Conservation (phyloP, 331 rosid genomes). For the Stylosanthes scabra region DNA sequence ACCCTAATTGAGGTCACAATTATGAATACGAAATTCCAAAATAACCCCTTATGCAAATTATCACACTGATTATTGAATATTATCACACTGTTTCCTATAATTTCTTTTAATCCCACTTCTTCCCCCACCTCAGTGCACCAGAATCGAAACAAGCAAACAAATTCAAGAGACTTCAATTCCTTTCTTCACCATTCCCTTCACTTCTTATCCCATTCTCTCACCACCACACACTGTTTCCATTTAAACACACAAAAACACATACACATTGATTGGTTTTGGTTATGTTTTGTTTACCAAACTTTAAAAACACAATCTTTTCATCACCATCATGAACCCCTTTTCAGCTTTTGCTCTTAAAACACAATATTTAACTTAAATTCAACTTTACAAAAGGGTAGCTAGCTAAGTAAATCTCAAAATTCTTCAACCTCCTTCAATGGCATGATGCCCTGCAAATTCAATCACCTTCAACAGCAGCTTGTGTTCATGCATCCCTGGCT, state of each 20-base stretch:
- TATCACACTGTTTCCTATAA: too few relatives aligned
- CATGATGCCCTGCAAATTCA: constrained; percentile 67
- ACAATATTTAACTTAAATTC: constrained; percentile 5
- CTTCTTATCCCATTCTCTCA: background rate
- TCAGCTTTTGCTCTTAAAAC: constrained; percentile 17
- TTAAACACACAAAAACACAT: background rate
- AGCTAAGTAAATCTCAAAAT: background rate
- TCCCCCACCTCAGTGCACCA: background rate
- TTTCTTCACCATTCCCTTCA: background rate
- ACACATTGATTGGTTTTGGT: background rate
- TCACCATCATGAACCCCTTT: constrained; percentile 31
- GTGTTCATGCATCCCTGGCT: constrained; percentile 83
- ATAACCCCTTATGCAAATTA: too few relatives aligned
- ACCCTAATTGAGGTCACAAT: too few relatives aligned
- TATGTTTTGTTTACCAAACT: background rate
- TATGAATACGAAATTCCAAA: too few relatives aligned
- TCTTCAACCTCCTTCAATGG: constrained; percentile 42
- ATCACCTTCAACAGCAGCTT: constrained; percentile 65
- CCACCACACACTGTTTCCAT: background rate
- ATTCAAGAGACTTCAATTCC: background rate
- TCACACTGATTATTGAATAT: too few relatives aligned
- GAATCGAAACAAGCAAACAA: background rate
- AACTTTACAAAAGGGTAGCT: background rate
- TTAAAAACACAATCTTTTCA: background rate
- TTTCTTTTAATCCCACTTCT: too few relatives aligned